Base-by-base conservation (phyloP, 768 basidiomycete genomes). In the Leccinum disarticulatum region DNA sequence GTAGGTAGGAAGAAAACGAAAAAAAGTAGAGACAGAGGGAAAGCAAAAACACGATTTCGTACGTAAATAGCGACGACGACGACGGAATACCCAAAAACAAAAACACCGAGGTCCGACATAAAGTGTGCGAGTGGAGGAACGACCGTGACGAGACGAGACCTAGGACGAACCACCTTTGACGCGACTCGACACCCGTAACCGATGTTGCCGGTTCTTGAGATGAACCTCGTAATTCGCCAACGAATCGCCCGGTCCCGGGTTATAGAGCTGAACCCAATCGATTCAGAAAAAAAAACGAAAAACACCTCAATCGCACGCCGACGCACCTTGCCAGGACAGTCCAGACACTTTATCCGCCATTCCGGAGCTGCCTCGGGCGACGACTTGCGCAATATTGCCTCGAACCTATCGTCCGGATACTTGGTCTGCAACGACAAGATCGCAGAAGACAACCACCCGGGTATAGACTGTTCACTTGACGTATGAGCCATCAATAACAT, bases 201-300 rank as follows among this genome's bases (percentile, higher is more conserved):
- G 85, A 74, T 94, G 92, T 69, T 84, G 82, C 53, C 90, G 83
- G 67, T 94, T 93, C 78, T 86, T 88, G 56, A 99, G 77, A 77
- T 99, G 96, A 11, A 97, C 90, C 70, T 94, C 91, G 66, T 94
- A 98, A 72, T 98, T 97, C 27, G 82, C 79, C 52, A 98, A 74
- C 11, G 91, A 91, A 74, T 95, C 88, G 8, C 83, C 88, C 11
- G 92, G 92, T 50, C 95, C 95, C 49, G 94, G 87, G 66, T 90
- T 92, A 79, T 97, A 98, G 58, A 97, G 73, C 87, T 95, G 31
- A 15, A 67, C 35, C 38, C 28, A 19, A 4, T 27, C 19, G 8
- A 4, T 11, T 61, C 27, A 63, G 50, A 36, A 30, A 43, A 33
- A 36, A 30, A 43, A 33, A n/a, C 19, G 2, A 7, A 36, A 52